These are phyloP conservation scores for Arctium lappa DNA, from an alignment of 129 eudicot genomes.

Conservation along the genomic window DNA sequence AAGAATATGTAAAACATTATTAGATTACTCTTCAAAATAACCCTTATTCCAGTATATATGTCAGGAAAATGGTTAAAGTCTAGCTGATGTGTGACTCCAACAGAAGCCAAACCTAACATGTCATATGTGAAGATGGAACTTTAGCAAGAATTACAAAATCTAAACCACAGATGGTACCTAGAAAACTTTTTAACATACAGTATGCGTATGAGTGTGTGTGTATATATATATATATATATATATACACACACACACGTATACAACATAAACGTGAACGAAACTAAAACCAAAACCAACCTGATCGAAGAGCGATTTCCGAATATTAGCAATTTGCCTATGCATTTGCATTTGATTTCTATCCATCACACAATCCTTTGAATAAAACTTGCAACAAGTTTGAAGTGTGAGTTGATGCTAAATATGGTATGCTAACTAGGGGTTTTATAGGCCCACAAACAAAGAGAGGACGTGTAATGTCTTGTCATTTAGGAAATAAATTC, in stretches of 20 bases:
- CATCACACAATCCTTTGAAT: conserved; percentile 14
- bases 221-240: no score
- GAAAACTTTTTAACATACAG: background rate
- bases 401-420: conserved; percentile 13
- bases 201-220: background rate
- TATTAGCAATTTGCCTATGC: conserved; percentile 63
- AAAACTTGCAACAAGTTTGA: background rate
- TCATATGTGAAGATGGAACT: no score
- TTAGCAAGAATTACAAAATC: background rate
- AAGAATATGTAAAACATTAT: background rate
- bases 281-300: conserved; percentile 44
- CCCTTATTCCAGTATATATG: background rate
- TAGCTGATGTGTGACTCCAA: background rate
- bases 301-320: conserved; percentile 66
- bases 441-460: conserved; percentile 26
- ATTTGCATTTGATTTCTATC: conserved; percentile 56
- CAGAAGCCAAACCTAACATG: background rate
- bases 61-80: background rate
- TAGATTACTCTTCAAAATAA: background rate
- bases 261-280: background rate
- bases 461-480: conserved; percentile 8
- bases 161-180: background rate
- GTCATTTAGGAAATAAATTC: conserved; percentile 26
- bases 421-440: conserved; percentile 23
- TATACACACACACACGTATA: background rate